A percentile compares a stretch with the other conserved stretches of the same genome.
These are phyloP conservation scores for Viola odorata DNA, from an alignment of 345 rosid genomes.

Conservation along the genomic window DNA sequence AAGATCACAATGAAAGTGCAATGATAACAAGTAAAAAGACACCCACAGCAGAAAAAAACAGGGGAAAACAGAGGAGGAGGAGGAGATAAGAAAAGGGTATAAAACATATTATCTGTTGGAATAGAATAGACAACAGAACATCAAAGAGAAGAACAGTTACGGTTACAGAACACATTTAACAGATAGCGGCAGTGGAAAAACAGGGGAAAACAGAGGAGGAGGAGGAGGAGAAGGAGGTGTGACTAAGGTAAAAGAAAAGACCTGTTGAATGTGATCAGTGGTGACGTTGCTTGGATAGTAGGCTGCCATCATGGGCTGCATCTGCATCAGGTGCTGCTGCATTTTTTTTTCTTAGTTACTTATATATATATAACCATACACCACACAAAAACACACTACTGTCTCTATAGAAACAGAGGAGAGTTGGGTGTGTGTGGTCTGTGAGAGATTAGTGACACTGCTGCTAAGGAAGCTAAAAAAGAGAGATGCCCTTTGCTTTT, in stretches of 20 bases:
- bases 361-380: slow-evolving; percentile 1
- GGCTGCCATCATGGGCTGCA: slow-evolving; percentile 99
- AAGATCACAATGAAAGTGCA: slow-evolving; percentile 1
- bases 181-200: background rate
- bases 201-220: background rate
- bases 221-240: background rate
- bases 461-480: background rate
- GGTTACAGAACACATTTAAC: background rate
- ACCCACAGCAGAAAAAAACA: background rate
- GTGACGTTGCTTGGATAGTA: slow-evolving; percentile 99
- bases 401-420: background rate
- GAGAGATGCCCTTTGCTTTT: slow-evolving; percentile 1
- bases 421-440: background rate
- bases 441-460: background rate
- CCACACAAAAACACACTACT: background rate
- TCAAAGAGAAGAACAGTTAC: background rate
- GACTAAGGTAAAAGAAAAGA: slow-evolving; percentile 16
- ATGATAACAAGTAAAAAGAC: no score
- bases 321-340: slow-evolving; percentile 99
- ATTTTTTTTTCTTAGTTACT: background rate
- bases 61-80: background rate
- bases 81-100: background rate
- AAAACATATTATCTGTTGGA: background rate
- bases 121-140: background rate
- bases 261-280: slow-evolving; percentile 99